Evolutionary conservation across 2,329 filamentous ascomycete genomes (phyloP).

Genomic region (Emergomyces orientalis): DNA sequence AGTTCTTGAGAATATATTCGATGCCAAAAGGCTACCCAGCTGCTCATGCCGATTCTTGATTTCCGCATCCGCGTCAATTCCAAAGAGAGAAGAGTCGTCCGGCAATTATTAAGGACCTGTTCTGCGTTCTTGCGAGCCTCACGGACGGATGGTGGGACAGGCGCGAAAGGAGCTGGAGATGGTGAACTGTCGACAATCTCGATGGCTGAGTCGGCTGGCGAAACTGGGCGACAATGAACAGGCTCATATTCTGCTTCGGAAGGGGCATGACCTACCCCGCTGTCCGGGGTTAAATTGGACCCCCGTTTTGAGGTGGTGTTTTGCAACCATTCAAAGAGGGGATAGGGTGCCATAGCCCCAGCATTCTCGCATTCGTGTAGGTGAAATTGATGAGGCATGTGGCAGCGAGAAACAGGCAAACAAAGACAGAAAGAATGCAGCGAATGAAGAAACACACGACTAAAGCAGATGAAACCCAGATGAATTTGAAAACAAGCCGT

Average conservation of each 20-base stretch:
- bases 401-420: neutral
- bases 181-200: constrained; percentile 3
- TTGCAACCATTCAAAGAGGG: neutral
- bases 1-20: constrained; percentile 20
- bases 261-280: neutral
- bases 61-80: constrained; percentile 26
- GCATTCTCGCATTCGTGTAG: neutral
- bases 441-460: neutral
- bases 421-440: neutral
- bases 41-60: constrained; percentile 21
- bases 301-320: neutral
- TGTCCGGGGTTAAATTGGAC: neutral
- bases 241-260: neutral
- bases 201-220: constrained; percentile 3
- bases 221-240: neutral
- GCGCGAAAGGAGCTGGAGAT: neutral
- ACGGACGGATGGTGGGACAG: constrained; percentile 11
- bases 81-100: constrained; percentile 21
- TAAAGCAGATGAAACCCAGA: neutral
- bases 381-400: neutral
- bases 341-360: neutral
- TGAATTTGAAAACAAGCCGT: neutral
- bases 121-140: constrained; percentile 19
- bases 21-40: constrained; percentile 26
- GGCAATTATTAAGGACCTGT: constrained; percentile 21